phyloP scores from a whole-genome alignment of 441 rosid species.

The Mallotus repandus region DNA sequence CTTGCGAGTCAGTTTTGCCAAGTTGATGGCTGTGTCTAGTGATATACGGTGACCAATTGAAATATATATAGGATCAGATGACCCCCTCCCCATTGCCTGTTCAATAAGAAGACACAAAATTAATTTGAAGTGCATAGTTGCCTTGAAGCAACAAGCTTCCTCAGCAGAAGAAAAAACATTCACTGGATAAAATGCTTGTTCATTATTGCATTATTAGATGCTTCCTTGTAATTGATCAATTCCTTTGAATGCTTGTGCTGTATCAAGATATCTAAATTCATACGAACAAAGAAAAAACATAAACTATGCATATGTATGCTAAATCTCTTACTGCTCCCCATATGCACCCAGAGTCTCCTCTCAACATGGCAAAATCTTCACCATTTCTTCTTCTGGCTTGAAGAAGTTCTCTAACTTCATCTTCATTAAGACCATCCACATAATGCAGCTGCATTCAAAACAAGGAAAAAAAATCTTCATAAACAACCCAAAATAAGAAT shows the following conservation, averaged over 20 bases:
- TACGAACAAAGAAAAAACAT: too few relatives aligned
- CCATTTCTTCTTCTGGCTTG: constrained; percentile 45
- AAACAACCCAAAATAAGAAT: neutral
- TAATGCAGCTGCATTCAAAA: constrained; percentile 63
- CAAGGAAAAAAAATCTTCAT: neutral
- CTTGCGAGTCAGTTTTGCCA: constrained; percentile 71
- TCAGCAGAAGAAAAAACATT: too few relatives aligned
- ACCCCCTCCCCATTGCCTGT: constrained; percentile 65
- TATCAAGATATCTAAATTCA: too few relatives aligned
- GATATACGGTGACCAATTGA: constrained; percentile 86
- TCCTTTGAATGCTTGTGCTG: too few relatives aligned
- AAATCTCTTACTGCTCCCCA: constrained; percentile 80
- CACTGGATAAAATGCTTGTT: too few relatives aligned
- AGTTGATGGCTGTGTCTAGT: constrained; percentile 60
- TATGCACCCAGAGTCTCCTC: constrained; percentile 65
- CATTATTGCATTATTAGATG: too few relatives aligned
- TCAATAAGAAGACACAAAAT: neutral
- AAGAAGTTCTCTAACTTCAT: constrained; percentile 53
- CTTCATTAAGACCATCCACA: constrained; percentile 76
- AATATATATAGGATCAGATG: constrained; percentile 64
- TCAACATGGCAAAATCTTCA: constrained; percentile 49
- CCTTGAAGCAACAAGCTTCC: too few relatives aligned
- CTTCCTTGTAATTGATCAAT: too few relatives aligned
- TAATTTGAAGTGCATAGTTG: neutral
- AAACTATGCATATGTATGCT: neutral